Percentiles rank a stretch among this genome's conserved stretches.
Evolutionary conservation across 106 monocot species (phyloP).

Genomic region (Platanthera guangdongensis): DNA sequence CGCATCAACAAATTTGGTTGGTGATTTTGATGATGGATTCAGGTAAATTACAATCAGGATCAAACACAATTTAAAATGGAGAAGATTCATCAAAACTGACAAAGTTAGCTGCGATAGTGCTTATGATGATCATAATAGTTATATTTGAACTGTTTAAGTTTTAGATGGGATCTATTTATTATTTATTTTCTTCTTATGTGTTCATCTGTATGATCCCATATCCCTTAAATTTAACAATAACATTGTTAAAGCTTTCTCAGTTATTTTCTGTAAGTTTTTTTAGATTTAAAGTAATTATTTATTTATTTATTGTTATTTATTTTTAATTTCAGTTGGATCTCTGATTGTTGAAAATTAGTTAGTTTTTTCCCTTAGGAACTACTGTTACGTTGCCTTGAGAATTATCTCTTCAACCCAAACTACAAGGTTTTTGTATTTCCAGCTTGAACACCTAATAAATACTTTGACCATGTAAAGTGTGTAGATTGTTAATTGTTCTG

Average conservation of each 20-base stretch:
- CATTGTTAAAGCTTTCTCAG: not conserved
- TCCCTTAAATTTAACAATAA: not conserved
- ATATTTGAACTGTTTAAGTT: not conserved
- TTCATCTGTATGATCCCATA: not conserved
- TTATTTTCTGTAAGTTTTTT: not conserved
- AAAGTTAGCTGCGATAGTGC: not conserved
- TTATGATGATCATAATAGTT: not conserved
- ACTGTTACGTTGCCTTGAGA: not conserved
- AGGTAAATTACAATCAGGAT: not conserved
- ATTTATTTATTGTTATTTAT: not conserved
- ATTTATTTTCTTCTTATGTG: not conserved
- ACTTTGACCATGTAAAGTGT: too few relatives aligned
- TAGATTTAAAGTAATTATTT: not conserved
- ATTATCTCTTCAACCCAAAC: not conserved
- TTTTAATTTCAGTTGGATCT: not conserved
- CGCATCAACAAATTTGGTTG: not conserved
- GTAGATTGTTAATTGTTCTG: too few relatives aligned
- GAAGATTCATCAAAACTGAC: not conserved
- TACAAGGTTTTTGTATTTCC: too few relatives aligned
- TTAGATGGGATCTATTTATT: not conserved
- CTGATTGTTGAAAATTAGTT: too few relatives aligned
- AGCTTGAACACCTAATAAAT: too few relatives aligned
- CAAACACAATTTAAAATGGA: not conserved
- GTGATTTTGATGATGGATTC: not conserved
- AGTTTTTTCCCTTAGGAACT: not conserved